phyloP scores from a whole-genome alignment of 2,329 filamentous ascomycete species.

The Diaporthe vexans region DNA sequence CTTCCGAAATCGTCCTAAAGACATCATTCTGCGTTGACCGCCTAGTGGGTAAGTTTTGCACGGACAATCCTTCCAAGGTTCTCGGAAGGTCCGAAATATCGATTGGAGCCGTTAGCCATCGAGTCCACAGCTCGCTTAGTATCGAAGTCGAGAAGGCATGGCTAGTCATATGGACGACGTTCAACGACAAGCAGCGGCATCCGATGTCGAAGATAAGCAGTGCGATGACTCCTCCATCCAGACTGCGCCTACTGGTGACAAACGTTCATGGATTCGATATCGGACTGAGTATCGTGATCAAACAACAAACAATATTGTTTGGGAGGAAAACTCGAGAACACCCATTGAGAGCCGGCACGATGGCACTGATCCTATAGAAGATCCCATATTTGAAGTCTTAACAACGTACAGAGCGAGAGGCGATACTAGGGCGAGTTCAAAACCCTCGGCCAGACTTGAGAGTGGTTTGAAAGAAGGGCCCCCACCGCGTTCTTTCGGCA shows the following conservation, averaged over 20 bases:
- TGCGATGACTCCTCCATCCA: background rate
- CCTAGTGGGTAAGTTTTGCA: too few species aligned
- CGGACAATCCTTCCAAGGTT: too few species aligned
- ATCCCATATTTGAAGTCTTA: background rate
- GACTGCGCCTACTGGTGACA: background rate
- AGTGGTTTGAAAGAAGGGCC: background rate
- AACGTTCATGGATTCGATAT: background rate
- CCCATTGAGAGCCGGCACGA: background rate
- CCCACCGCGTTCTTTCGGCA: background rate
- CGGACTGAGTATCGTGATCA: background rate
- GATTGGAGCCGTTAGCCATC: too few species aligned
- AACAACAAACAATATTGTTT: background rate
- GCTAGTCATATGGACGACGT: too few species aligned
- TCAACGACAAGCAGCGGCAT: too few species aligned
- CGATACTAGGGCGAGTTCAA: background rate
- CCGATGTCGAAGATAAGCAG: too few species aligned
- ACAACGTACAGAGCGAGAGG: background rate
- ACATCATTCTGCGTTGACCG: too few species aligned
- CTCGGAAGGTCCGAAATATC: too few species aligned
- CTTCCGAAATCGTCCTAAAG: too few species aligned
- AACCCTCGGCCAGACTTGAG: background rate
- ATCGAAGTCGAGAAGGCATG: too few species aligned
- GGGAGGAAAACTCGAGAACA: background rate
- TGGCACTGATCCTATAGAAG: background rate
- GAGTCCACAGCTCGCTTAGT: too few species aligned